Conservation (phyloP, 2,329 filamentous ascomycete genomes). For the Diaporthe capsici region DNA sequence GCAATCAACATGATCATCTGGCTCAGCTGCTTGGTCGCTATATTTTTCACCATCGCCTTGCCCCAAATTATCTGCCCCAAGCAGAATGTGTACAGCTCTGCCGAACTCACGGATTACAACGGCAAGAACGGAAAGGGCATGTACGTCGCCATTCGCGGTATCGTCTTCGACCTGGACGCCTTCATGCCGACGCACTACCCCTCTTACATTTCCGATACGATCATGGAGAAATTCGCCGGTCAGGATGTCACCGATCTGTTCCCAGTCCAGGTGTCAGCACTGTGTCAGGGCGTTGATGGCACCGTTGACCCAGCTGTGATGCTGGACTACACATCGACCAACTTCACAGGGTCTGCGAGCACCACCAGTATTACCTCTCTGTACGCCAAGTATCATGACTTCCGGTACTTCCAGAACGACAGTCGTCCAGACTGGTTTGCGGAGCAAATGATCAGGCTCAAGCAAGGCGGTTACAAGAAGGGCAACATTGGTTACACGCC, state of each 20-base stretch:
- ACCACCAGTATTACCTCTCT: constrained; percentile 76
- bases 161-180: constrained; percentile 85
- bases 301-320: constrained; percentile 78
- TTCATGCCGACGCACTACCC: constrained; percentile 88
- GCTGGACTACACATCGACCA: constrained; percentile 85
- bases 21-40: constrained; percentile 81
- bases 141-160: constrained; percentile 87
- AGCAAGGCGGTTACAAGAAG: constrained; percentile 81
- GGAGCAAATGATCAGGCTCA: constrained; percentile 86
- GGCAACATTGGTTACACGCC: constrained; percentile 88
- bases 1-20: constrained; percentile 99
- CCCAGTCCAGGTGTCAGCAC: constrained; percentile 91
- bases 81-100: constrained; percentile 86
- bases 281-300: constrained; percentile 85
- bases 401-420: constrained; percentile 87
- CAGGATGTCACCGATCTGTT: constrained; percentile 90
- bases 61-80: constrained; percentile 90
- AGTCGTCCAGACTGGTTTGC: constrained; percentile 91
- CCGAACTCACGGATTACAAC: constrained; percentile 81
- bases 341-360: constrained; percentile 77
- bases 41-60: constrained; percentile 93
- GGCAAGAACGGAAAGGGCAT: constrained; percentile 76
- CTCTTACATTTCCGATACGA: constrained; percentile 69
- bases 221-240: constrained; percentile 85
- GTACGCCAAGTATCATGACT: constrained; percentile 91